phyloP scores from a whole-genome alignment of 805 yeast genomes.

The Aciculoconidium aculeatum region DNA sequence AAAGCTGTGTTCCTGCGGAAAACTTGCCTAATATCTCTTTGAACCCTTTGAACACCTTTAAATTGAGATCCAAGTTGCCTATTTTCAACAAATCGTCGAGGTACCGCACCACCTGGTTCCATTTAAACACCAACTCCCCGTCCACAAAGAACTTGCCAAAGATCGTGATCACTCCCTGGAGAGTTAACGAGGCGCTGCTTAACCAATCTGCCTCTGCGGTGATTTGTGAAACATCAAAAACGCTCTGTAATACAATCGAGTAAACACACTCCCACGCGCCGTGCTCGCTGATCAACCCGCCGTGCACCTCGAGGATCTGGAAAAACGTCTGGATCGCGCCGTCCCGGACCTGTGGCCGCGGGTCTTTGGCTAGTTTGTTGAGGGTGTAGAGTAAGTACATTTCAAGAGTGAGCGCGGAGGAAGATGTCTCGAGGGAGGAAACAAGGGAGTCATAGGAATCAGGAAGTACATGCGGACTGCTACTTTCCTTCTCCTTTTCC shows the following conservation, averaged over 20 bases:
- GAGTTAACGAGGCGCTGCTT: conserved; percentile 56
- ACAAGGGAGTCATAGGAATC: conserved; percentile 5
- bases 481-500: conserved; percentile 9
- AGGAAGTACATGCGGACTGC: not conserved
- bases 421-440: conserved; percentile 1
- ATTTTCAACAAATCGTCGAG: conserved; percentile 35
- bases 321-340: conserved; percentile 89
- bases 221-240: conserved; percentile 29
- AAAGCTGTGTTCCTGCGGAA: conserved; percentile 14
- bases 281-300: conserved; percentile 8
- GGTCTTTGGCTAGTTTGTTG: conserved; percentile 57
- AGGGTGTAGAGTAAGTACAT: conserved; percentile 50
- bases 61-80: conserved; percentile 46
- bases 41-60: conserved; percentile 50
- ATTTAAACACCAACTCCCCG: conserved; percentile 32
- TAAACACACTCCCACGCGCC: conserved; percentile 63
- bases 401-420: no score
- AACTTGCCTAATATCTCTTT: conserved; percentile 40
- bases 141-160: conserved; percentile 47
- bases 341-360: conserved; percentile 75
- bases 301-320: conserved; percentile 43
- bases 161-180: conserved; percentile 62
- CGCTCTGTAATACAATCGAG: conserved; percentile 51
- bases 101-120: conserved; percentile 54
- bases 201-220: conserved; percentile 27